Conservation (phyloP, 2,329 filamentous ascomycete genomes). For the Phaeosphaeria sp. region DNA sequence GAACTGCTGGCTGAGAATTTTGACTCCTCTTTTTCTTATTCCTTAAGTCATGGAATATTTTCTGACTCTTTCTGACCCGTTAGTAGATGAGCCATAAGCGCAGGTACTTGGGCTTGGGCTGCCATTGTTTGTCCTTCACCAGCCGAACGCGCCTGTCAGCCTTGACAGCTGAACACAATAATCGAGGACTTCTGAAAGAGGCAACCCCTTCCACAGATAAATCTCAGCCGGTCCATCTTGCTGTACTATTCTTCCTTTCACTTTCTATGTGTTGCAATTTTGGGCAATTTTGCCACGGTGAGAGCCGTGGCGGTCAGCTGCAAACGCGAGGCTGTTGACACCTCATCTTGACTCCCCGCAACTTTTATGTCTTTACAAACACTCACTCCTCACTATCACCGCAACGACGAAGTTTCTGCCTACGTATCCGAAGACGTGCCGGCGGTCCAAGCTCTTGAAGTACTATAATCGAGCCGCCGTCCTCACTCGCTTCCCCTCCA, state of each 20-base stretch:
- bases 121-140: background rate
- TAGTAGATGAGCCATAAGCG: too few relatives aligned
- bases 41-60: too few relatives aligned
- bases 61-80: too few relatives aligned
- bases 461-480: constrained; percentile 3
- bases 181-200: background rate
- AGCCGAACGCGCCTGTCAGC: background rate
- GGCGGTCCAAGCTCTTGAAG: constrained; percentile 3
- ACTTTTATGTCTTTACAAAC: constrained; percentile 10
- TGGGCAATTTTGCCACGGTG: constrained; percentile 3
- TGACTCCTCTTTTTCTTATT: too few relatives aligned
- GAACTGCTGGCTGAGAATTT: too few relatives aligned
- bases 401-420: constrained; percentile 3
- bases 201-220: constrained; percentile 2
- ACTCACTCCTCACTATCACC: constrained; percentile 8
- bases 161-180: background rate
- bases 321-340: constrained; percentile 1
- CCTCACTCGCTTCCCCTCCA: constrained; percentile 4
- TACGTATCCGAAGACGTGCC: constrained; percentile 1
- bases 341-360: background rate
- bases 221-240: constrained; percentile 3
- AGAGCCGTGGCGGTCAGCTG: constrained; percentile 9
- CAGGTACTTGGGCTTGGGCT: too few relatives aligned
- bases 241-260: constrained; percentile 6
- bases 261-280: constrained; percentile 8